Base-by-base conservation (phyloP, 345 rosid genomes). In the Lagerstroemia speciosa region DNA sequence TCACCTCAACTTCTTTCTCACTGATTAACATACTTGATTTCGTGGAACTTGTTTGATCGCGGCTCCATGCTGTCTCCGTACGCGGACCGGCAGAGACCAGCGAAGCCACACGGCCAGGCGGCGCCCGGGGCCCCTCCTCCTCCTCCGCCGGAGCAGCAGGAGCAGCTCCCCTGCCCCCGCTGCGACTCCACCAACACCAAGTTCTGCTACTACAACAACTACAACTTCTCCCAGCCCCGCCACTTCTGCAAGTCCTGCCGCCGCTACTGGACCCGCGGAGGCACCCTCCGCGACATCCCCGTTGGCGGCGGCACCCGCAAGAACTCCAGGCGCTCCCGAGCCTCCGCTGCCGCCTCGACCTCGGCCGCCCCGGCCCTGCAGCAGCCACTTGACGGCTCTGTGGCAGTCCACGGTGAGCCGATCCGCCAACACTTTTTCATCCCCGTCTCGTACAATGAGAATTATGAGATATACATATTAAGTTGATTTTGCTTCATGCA, bases 181-280 rank as follows among this genome's bases (percentile, higher is more conserved):
- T 92, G 98, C 27, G 90, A 92, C 67, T 92, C 98, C 33, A 85
- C 85, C 75, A 90, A 84, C 81, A 92, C 96, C 36, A 92, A 92
- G 78, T 92, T 92, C 84, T 92, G 98, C 67, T 92, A 92, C 82
- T 92, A 88, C 82, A 92, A 92, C 85, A 92, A 92, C 91, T 92
- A 92, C 78, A 92, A 92, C 73, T 90, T 85, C 73, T 92, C 96
- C 20, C 98, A 92, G 90, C 98, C 98, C 22, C 98, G 98, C 40
- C 98, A 92, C 77, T 92, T 92, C 83, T 92, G 98, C 73, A 92
- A 92, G 78, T 72, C 95, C 55, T 92, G 98, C 81, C 97, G 98
- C 32, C 90, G 98, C 16, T 92, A 92, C 84, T 92, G 98, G 98
- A 92, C 98, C 46, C 97, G 88, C 15, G 98, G 98, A 33, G 98